phyloP scores from a whole-genome alignment of 176 grass and related monocot genomes.

The Chrysopogon serrulatus region DNA sequence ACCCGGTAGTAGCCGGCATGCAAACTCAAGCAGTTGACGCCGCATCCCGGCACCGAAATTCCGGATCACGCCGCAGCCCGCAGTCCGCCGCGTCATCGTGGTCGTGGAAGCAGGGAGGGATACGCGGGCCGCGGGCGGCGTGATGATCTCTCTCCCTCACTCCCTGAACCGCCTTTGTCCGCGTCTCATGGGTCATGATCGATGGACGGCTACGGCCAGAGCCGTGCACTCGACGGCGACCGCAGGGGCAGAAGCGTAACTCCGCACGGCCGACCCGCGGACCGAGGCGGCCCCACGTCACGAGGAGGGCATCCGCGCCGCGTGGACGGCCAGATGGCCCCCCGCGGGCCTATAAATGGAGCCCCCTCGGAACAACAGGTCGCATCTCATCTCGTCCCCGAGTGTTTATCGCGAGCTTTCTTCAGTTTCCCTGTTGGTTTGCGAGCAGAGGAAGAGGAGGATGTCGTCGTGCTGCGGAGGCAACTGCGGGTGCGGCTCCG shows the following conservation, averaged over 20 bases:
- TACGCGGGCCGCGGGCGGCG: no score
- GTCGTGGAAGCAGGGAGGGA: no score
- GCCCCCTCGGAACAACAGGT: neutral
- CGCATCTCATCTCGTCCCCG: neutral
- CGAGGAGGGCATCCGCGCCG: neutral
- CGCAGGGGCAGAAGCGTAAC: neutral
- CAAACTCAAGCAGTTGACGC: no score
- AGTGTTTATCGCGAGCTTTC: neutral
- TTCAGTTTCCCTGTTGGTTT: no score
- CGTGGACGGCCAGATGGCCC: constrained; percentile 28
- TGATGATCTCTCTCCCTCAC: no score
- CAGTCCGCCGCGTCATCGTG: no score
- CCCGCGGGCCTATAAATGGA: neutral
- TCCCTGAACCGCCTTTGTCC: neutral
- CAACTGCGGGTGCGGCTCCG: constrained; percentile 82
- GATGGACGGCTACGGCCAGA: neutral
- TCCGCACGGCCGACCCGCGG: neutral
- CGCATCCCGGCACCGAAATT: no score
- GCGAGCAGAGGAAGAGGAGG: neutral
- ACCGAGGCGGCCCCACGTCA: neutral
- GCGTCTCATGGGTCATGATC: neutral
- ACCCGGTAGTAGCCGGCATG: no score
- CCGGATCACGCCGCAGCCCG: no score
- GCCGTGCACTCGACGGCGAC: neutral
- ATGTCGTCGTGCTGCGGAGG: constrained; percentile 98